Conservation (phyloP, 345 rosid genomes). For the Ceriops decandra region DNA sequence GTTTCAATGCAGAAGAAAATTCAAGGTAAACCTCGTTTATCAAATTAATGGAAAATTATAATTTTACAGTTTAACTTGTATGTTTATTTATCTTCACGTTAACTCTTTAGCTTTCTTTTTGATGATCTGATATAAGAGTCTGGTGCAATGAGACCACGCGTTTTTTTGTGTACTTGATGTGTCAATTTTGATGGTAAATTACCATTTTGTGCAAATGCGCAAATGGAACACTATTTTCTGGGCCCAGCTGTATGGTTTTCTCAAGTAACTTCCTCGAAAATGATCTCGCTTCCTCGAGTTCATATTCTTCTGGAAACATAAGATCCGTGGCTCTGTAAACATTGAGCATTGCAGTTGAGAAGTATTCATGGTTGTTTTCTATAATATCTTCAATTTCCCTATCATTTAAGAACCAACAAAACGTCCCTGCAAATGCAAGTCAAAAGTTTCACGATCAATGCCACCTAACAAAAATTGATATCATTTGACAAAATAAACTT, state of each 20-base stretch:
- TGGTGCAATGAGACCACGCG: no score
- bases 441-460: no score
- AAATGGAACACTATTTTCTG: background rate
- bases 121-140: no score
- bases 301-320: constrained; percentile 51
- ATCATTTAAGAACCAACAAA: constrained; percentile 54
- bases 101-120: no score
- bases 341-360: constrained; percentile 38
- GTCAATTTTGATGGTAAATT: background rate
- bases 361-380: constrained; percentile 27
- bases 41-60: no score
- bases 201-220: constrained; percentile 24
- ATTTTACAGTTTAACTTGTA: no score
- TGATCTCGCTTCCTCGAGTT: constrained; percentile 48
- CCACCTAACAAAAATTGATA: no score
- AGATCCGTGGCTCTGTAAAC: constrained; percentile 56
- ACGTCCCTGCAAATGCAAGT: constrained; percentile 34
- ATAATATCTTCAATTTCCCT: constrained; percentile 30
- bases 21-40: no score
- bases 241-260: constrained; percentile 16
- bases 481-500: background rate
- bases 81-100: no score
- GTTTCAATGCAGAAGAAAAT: no score
- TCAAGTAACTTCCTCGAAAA: constrained; percentile 36
- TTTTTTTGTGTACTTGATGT: no score